A percentile compares a stretch with the other conserved stretches of the same genome.
Evolutionary conservation across 805 yeast species (phyloP).

Genomic region (Metschnikowia henanensis): DNA sequence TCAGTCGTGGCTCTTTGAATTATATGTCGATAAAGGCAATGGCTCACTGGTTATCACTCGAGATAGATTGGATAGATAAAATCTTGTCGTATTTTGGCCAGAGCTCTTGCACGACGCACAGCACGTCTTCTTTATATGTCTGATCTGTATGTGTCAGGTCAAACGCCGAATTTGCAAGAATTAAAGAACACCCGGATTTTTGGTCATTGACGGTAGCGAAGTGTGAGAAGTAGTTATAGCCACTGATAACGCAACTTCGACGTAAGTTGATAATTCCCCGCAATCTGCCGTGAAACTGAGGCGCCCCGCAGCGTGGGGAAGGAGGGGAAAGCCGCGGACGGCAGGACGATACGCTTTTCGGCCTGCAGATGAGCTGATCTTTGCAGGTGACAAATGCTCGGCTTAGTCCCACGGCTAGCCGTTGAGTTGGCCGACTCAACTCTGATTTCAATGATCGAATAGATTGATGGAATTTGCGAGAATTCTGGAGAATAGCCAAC

Average conservation of each 20-base stretch:
- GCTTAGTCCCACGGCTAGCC: background rate
- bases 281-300: constrained; percentile 5
- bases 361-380: background rate
- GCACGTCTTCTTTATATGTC: background rate
- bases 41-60: too few relatives aligned
- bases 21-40: too few relatives aligned
- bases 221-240: background rate
- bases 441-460: too few relatives aligned
- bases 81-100: too few relatives aligned
- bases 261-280: constrained; percentile 4
- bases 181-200: too few relatives aligned
- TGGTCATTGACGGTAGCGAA: background rate
- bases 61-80: too few relatives aligned
- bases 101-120: too few relatives aligned
- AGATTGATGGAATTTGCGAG: too few relatives aligned
- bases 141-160: background rate
- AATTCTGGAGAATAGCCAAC: too few relatives aligned
- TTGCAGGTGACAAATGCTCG: constrained; percentile 3
- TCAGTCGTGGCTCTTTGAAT: too few relatives aligned
- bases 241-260: background rate
- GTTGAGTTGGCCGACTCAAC: background rate
- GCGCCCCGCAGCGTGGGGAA: constrained; percentile 5
- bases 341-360: background rate
- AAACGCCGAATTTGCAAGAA: background rate
- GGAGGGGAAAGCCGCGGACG: constrained; percentile 8